Conservation (phyloP, 2,329 filamentous ascomycete genomes). For the Pseudogymnoascus sp. region DNA sequence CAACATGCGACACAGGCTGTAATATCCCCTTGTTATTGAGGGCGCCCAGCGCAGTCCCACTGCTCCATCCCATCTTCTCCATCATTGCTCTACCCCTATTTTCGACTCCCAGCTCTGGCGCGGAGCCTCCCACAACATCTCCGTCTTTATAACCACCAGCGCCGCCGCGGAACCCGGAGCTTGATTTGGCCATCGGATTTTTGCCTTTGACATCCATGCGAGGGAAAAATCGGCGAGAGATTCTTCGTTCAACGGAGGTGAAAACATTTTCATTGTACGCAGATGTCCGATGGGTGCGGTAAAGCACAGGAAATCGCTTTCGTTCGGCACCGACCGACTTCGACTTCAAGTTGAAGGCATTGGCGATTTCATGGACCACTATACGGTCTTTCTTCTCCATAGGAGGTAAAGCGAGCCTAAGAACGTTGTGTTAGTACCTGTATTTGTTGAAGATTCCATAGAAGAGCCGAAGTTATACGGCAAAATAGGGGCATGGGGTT, state of each 20-base stretch:
- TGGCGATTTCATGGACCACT: slow-evolving; percentile 71
- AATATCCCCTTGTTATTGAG: slow-evolving; percentile 81
- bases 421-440: slow-evolving; percentile 5
- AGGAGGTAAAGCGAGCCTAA: slow-evolving; percentile 67
- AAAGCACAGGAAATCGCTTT: slow-evolving; percentile 68
- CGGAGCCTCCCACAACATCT: slow-evolving; percentile 77
- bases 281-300: slow-evolving; percentile 63
- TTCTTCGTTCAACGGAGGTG: slow-evolving; percentile 38
- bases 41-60: slow-evolving; percentile 75
- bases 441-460: neutral
- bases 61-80: slow-evolving; percentile 96
- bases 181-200: slow-evolving; percentile 22
- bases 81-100: slow-evolving; percentile 84
- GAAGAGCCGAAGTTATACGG: slow-evolving; percentile 1
- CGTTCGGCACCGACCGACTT: slow-evolving; percentile 71
- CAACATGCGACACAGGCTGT: slow-evolving; percentile 75
- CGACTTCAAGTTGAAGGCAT: slow-evolving; percentile 69
- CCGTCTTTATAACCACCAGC: slow-evolving; percentile 67
- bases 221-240: slow-evolving; percentile 49
- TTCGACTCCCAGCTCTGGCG: slow-evolving; percentile 72
- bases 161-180: slow-evolving; percentile 30
- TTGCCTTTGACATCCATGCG: slow-evolving; percentile 40
- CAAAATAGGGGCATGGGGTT: slow-evolving; percentile 15
- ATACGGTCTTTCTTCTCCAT: slow-evolving; percentile 76
- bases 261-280: slow-evolving; percentile 53